Base-by-base conservation (phyloP, 192 early-diverging fungal genomes). In the Coemansia sp. region DNA sequence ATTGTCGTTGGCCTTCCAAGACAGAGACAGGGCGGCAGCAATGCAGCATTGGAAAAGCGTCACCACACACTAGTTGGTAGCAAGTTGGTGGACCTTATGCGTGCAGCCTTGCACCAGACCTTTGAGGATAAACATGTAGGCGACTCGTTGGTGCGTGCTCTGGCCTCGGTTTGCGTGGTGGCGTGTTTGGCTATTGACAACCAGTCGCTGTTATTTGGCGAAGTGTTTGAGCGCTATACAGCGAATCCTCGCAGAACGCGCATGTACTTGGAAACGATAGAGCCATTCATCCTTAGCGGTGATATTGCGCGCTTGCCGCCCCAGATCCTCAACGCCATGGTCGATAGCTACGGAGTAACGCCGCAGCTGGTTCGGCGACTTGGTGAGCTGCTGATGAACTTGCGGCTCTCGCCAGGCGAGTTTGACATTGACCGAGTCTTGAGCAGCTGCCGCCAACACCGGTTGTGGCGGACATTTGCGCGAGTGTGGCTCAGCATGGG, bases 381-480 rank as follows among this genome's bases (percentile, higher is more conserved):
- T 32, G 80, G 80, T 9, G 76, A 75, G 32, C 45, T 72, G 12
- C 64, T 83, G n/a, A 65, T 64, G 57, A 66, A 45, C 4, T 41
- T 83, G 38, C 21, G 66, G 1, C 73, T 83, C 38, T 51, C 61
- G 5, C 80, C 69, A 5, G 80, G 80, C 48, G 76, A 83, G 34
- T 83, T 83, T 66, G 80, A 83, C 50, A 58, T 78, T 48, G 80
- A 83, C 59, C 66, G 69, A 5, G 80, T 83, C 14, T 63, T 83
- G 37, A 62, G 44, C 38, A 78, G 70, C 39, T 83, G 80, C 32
- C 75, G 70, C 23, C 37, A 48, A 14, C 73, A 75, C 64, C 69
- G 64, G 6, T 66, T 83, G 37, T 83, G 80, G 80, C 65, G 80
- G n/a, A 78, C 80, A 29, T 83, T 78, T 75, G 75, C 80, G n/a